Evolutionary conservation across 768 basidiomycete genomes (phyloP).

Genomic region (Tricholomella constricta): DNA sequence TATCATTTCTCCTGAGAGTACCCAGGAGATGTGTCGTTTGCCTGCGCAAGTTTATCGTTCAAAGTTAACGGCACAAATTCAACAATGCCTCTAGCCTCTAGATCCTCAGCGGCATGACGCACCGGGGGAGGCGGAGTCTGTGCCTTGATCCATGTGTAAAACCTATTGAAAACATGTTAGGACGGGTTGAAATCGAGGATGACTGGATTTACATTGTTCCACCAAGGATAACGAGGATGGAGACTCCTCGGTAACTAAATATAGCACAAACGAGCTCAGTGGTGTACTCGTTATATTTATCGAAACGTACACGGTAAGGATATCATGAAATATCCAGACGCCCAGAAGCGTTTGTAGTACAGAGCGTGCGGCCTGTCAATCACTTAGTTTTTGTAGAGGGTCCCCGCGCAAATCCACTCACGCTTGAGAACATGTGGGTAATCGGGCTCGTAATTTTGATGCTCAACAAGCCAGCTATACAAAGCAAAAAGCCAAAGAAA

Average conservation of each 20-base stretch:
- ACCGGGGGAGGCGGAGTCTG: slow-evolving; percentile 29
- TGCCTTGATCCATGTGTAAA: slow-evolving; percentile 53
- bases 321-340: slow-evolving; percentile 74
- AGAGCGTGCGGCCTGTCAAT: slow-evolving; percentile 68
- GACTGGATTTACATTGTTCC: slow-evolving; percentile 62
- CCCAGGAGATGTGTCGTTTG: slow-evolving; percentile 20
- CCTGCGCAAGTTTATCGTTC: slow-evolving; percentile 22
- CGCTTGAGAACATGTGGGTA: slow-evolving; percentile 84
- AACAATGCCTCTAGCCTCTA: slow-evolving; percentile 37
- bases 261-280: slow-evolving; percentile 6
- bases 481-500: slow-evolving; percentile 79
- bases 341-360: slow-evolving; percentile 84
- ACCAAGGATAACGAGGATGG: slow-evolving; percentile 65
- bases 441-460: slow-evolving; percentile 84
- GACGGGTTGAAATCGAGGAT: not conserved
- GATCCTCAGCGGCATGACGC: slow-evolving; percentile 35
- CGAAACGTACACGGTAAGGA: slow-evolving; percentile 65
- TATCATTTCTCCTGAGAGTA: slow-evolving; percentile 11
- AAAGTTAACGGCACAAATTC: slow-evolving; percentile 13
- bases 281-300: not conserved
- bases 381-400: slow-evolving; percentile 13
- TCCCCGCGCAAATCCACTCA: slow-evolving; percentile 33
- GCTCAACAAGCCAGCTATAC: slow-evolving; percentile 75
- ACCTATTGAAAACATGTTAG: slow-evolving; percentile 30
- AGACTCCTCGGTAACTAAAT: slow-evolving; percentile 58